phyloP scores from a whole-genome alignment of 1,139 yeast genomes.

The Groenewaldozyma sp. region DNA sequence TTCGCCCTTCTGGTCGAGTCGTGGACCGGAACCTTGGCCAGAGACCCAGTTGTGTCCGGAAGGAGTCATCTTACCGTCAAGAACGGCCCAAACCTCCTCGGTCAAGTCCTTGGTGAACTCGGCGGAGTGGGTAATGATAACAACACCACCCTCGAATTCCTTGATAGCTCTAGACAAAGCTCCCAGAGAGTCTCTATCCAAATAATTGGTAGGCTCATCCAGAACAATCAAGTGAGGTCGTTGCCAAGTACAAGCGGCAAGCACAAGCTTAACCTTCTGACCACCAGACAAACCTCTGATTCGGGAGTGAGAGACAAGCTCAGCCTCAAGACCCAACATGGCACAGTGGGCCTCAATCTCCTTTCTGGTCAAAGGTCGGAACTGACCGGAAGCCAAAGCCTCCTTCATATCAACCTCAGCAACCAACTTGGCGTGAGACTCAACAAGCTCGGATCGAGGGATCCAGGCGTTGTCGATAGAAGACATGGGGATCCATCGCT shows the following conservation, averaged over 20 bases:
- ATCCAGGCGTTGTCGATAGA: constrained; percentile 99
- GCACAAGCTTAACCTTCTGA: constrained; percentile 98
- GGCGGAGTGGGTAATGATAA: constrained; percentile 98
- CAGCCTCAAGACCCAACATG: constrained; percentile 97
- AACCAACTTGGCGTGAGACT: constrained; percentile 97
- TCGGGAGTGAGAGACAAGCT: constrained; percentile 98
- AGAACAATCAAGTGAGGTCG: constrained; percentile 99
- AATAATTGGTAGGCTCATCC: constrained; percentile 64
- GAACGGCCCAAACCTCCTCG: constrained; percentile 99
- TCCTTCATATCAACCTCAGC: constrained; percentile 99
- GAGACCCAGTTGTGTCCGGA: constrained; percentile 99
- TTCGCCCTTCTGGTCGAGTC: constrained; percentile 90
- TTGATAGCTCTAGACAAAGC: constrained; percentile 98
- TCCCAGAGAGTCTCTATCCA: constrained; percentile 99
- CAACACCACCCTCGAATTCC: constrained; percentile 99
- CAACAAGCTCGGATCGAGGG: constrained; percentile 99
- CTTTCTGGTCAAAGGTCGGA: constrained; percentile 99
- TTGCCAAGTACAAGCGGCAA: constrained; percentile 99
- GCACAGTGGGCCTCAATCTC: constrained; percentile 98
- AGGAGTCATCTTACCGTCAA: constrained; percentile 97
- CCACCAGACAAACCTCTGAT: constrained; percentile 99
- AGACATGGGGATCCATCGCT: constrained; percentile 99
- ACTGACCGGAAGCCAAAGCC: constrained; percentile 99
- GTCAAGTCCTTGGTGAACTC: constrained; percentile 99
- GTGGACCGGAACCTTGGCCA: constrained; percentile 99